Percentiles rank a stretch among this genome's conserved stretches.
phyloP scores from a whole-genome alignment of 2,329 filamentous ascomycete species.

The Exophiala viscosa region DNA sequence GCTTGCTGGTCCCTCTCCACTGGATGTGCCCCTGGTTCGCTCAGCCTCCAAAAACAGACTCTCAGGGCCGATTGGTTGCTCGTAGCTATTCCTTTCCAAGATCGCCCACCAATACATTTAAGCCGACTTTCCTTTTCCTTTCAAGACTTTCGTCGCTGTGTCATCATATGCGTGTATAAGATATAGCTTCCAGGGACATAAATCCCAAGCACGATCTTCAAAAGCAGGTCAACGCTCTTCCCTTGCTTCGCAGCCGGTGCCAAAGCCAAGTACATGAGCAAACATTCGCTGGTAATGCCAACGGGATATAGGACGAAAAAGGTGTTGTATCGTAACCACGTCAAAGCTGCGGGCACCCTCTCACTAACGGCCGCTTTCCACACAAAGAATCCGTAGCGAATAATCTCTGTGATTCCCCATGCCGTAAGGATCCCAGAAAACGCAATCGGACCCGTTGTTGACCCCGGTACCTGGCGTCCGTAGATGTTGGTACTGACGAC shows the following conservation, averaged over 20 bases:
- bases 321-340: constrained; percentile 79
- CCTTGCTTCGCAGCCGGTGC: constrained; percentile 53
- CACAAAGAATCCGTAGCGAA: constrained; percentile 89
- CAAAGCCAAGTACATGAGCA: constrained; percentile 69
- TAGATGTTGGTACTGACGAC: constrained; percentile 56
- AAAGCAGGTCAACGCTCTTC: constrained; percentile 54
- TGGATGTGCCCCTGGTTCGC: too few species aligned
- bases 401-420: constrained; percentile 87
- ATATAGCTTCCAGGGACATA: constrained; percentile 84
- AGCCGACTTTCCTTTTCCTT: constrained; percentile 52
- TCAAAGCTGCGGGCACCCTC: constrained; percentile 61
- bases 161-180: constrained; percentile 92
- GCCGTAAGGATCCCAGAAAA: constrained; percentile 61
- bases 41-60: too few species aligned
- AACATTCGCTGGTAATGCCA: constrained; percentile 83
- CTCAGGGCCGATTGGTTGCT: too few species aligned
- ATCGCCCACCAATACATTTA: constrained; percentile 4
- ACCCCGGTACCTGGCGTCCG: constrained; percentile 18
- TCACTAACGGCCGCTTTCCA: constrained; percentile 57
- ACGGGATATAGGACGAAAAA: constrained; percentile 92
- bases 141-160: constrained; percentile 77
- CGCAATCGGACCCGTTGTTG: constrained; percentile 28
- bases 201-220: constrained; percentile 64
- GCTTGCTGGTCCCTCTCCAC: too few species aligned
- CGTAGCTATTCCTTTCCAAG: too few species aligned